Evolutionary conservation across 2,329 filamentous ascomycete species (phyloP).

Genomic region (Atkinsonella texensis): DNA sequence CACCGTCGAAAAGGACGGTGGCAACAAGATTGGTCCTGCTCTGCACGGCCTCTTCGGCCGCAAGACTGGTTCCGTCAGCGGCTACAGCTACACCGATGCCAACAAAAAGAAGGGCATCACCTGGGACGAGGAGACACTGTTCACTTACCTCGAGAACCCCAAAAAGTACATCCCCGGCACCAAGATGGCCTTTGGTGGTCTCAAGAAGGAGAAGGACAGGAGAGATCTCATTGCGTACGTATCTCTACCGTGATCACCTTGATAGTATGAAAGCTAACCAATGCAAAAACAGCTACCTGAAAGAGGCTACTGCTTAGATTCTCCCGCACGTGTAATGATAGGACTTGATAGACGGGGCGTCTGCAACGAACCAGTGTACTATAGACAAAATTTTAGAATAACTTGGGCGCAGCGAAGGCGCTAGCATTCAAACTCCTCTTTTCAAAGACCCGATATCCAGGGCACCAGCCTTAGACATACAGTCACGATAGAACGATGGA

Average conservation of each 20-base stretch:
- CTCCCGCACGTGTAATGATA: slow-evolving; percentile 21
- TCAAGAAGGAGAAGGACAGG: slow-evolving; percentile 99
- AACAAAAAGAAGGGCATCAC: slow-evolving; percentile 94
- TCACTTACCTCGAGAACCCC: slow-evolving; percentile 99
- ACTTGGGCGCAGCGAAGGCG: slow-evolving; percentile 10
- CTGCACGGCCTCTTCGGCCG: slow-evolving; percentile 97
- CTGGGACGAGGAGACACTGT: slow-evolving; percentile 82
- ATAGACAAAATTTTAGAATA: slow-evolving; percentile 23
- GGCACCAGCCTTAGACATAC: no score
- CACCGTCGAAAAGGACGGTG: slow-evolving; percentile 78
- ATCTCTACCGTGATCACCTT: no score
- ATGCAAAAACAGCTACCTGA: slow-evolving; percentile 43
- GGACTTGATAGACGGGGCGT: slow-evolving; percentile 23
- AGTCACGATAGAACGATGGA: no score
- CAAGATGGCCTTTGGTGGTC: slow-evolving; percentile 99
- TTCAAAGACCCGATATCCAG: not conserved
- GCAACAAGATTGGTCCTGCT: slow-evolving; percentile 97
- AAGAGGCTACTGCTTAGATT: slow-evolving; percentile 56
- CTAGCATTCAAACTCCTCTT: slow-evolving; percentile 24
- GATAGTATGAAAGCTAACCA: slow-evolving; percentile 14
- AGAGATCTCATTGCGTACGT: slow-evolving; percentile 96
- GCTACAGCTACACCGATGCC: slow-evolving; percentile 97
- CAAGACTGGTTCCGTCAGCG: slow-evolving; percentile 80
- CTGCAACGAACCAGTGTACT: slow-evolving; percentile 21
- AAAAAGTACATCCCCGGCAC: slow-evolving; percentile 99